These are phyloP conservation scores for Pestalotiopsis sp. DNA, from an alignment of 2,329 filamentous ascomycete species.

Conservation along the genomic window DNA sequence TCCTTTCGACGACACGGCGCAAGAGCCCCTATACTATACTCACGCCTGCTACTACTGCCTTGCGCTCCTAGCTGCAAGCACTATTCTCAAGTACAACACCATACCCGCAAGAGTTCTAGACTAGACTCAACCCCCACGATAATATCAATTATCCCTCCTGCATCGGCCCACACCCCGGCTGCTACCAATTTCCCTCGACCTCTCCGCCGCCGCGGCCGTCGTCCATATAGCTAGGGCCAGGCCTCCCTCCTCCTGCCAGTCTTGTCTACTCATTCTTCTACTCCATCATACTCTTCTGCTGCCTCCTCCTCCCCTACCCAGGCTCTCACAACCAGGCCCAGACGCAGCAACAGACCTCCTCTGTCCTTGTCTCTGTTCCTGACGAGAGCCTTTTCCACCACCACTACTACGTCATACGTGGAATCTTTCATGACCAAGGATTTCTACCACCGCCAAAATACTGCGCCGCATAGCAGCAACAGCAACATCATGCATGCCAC, in stretches of 20 bases:
- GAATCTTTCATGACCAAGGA: neutral
- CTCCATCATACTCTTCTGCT: neutral
- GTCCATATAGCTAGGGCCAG: conserved; percentile 13
- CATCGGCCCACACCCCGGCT: conserved; percentile 12
- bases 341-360: neutral
- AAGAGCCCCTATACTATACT: neutral
- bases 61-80: conserved; percentile 5
- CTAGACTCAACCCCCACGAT: conserved; percentile 10
- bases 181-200: conserved; percentile 7
- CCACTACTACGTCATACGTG: neutral
- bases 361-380: neutral
- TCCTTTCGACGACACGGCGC: neutral
- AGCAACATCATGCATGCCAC: conserved; percentile 11
- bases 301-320: neutral
- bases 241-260: conserved; percentile 8
- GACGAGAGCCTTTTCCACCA: neutral
- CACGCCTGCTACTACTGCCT: neutral
- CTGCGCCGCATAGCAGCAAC: conserved; percentile 7
- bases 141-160: conserved; percentile 8
- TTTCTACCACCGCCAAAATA: neutral
- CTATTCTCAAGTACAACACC: conserved; percentile 2
- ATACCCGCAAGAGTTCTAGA: conserved; percentile 4
- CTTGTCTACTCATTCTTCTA: conserved; percentile 1
- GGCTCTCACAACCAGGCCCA: conserved; percentile 3
- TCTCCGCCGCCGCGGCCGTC: conserved; percentile 10